These are phyloP conservation scores for Cryomyces minteri DNA, from an alignment of 495 filamentous ascomycete species.

Conservation along the genomic window DNA sequence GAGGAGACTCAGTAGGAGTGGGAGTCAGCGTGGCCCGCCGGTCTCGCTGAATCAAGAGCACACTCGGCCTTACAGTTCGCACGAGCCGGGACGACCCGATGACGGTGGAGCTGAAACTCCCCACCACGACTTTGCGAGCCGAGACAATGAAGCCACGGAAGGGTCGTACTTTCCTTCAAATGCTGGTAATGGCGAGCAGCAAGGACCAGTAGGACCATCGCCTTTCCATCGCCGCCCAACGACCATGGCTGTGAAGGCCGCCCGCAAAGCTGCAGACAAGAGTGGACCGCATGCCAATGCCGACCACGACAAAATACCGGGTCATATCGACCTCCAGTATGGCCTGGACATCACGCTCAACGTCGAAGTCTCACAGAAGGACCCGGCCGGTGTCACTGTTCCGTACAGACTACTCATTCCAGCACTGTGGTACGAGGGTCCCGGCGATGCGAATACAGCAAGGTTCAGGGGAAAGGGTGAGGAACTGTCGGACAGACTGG, in stretches of 20 bases:
- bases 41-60: too few relatives aligned
- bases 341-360: slow-evolving; percentile 75
- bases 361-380: slow-evolving; percentile 65
- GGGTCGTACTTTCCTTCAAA: not conserved
- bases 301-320: slow-evolving; percentile 2
- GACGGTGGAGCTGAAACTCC: not conserved
- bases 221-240: slow-evolving; percentile 58
- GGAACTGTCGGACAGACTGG: too few relatives aligned
- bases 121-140: not conserved
- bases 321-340: slow-evolving; percentile 45
- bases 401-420: slow-evolving; percentile 81
- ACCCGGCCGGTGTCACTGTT: slow-evolving; percentile 75
- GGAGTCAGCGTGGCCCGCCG: not conserved
- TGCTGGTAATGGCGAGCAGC: not conserved
- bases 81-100: not conserved
- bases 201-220: slow-evolving; percentile 22
- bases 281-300: slow-evolving; percentile 3
- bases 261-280: slow-evolving; percentile 18
- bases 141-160: too few relatives aligned
- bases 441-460: slow-evolving; percentile 20
- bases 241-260: slow-evolving; percentile 40
- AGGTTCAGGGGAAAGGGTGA: slow-evolving; percentile 18
- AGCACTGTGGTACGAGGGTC: slow-evolving; percentile 37
- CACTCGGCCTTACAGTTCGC: not conserved
- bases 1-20: not conserved